Percentiles rank a stretch among this genome's conserved stretches.
Conservation (phyloP, 2,329 filamentous ascomycete species). For the Aureobasidium lini region DNA sequence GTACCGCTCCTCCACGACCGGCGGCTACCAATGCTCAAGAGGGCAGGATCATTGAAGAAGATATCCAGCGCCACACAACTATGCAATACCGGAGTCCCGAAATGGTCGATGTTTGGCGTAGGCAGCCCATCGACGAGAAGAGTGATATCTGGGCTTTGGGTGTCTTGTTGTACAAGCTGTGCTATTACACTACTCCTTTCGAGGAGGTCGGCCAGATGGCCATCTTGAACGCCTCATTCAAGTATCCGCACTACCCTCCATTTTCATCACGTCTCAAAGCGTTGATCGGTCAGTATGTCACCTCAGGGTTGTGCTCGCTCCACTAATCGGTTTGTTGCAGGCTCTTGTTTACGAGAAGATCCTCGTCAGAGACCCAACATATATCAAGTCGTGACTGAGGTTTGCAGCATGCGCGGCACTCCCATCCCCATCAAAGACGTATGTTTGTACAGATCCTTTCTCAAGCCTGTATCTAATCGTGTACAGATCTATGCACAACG, state of each 20-base stretch:
- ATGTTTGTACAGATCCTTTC: slow-evolving; percentile 28
- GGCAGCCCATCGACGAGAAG: slow-evolving; percentile 95
- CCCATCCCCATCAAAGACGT: slow-evolving; percentile 86
- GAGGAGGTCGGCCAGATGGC: slow-evolving; percentile 97
- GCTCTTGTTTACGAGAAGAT: slow-evolving; percentile 82
- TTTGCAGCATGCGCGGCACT: slow-evolving; percentile 80
- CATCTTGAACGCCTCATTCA: slow-evolving; percentile 91
- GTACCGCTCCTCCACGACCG: slow-evolving; percentile 72
- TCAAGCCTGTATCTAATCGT: slow-evolving; percentile 20
- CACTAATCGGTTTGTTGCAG: slow-evolving; percentile 38
- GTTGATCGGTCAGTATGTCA: slow-evolving; percentile 64
- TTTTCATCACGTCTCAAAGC: slow-evolving; percentile 88
- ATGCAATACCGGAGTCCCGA: slow-evolving; percentile 96
- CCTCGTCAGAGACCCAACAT: slow-evolving; percentile 79
- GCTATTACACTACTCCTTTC: slow-evolving; percentile 98
- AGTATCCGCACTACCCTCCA: slow-evolving; percentile 76
- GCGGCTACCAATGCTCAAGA: slow-evolving; percentile 82
- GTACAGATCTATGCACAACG: slow-evolving; percentile 41
- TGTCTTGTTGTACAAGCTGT: slow-evolving; percentile 92
- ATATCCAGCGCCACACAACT: slow-evolving; percentile 94
- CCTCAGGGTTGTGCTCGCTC: slow-evolving; percentile 6
- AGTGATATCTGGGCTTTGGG: slow-evolving; percentile 97
- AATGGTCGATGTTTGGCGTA: slow-evolving; percentile 97
- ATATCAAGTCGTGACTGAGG: slow-evolving; percentile 82
- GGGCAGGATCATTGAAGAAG: slow-evolving; percentile 88